phyloP scores from a whole-genome alignment of 2,329 filamentous ascomycete genomes.

The Monosporascus sp. region DNA sequence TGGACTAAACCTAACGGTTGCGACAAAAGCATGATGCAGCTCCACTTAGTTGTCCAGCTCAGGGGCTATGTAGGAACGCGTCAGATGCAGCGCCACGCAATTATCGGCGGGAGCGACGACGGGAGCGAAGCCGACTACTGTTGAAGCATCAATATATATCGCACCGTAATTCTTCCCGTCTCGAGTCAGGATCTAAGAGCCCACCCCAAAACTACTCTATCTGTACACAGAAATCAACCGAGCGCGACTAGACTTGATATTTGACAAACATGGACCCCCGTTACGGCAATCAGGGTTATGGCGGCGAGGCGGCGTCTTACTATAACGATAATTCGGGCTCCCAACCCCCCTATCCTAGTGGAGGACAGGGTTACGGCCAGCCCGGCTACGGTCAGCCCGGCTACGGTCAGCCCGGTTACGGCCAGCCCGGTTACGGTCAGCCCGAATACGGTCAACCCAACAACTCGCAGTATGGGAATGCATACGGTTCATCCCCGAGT shows the following conservation, averaged over 20 bases:
- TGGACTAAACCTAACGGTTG: neutral
- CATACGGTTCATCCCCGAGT: conserved; percentile 2
- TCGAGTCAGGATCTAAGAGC: too few species aligned
- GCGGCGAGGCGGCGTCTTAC: conserved; percentile 11
- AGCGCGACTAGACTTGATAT: neutral
- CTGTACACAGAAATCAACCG: neutral
- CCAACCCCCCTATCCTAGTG: conserved; percentile 2
- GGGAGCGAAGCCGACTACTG: too few species aligned
- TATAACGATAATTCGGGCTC: conserved; percentile 7
- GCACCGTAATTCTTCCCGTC: too few species aligned
- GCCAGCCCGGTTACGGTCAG: neutral
- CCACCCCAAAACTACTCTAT: neutral
- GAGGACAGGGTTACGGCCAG: neutral
- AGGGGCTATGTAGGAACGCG: too few species aligned
- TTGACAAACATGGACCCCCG: conserved; percentile 6
- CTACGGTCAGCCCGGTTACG: neutral
- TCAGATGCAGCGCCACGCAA: too few species aligned
- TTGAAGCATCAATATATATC: too few species aligned
- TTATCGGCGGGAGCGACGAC: too few species aligned
- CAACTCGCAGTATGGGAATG: conserved; percentile 6
- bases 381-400: neutral
- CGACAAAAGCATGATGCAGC: too few species aligned
- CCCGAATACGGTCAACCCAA: conserved; percentile 3
- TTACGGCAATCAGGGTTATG: conserved; percentile 5
- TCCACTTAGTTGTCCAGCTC: too few species aligned